A percentile compares a stretch with the other conserved stretches of the same genome.
Conservation (phyloP, 192 early-diverging fungal genomes). For the Rhizophagus sp. region DNA sequence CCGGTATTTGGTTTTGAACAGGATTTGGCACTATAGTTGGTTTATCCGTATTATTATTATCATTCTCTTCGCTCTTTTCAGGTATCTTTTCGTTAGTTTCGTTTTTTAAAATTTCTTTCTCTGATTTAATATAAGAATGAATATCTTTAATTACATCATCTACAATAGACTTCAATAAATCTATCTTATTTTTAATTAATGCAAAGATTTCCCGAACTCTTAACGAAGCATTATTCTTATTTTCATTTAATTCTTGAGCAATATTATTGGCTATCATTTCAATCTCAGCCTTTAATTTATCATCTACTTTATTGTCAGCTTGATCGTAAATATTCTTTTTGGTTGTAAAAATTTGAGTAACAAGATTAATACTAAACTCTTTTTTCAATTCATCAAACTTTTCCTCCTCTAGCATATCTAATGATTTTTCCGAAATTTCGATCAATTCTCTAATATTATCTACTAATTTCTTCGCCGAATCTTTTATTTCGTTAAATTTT, state of each 20-base stretch:
- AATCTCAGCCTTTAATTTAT: neutral
- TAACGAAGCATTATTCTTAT: neutral
- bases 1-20: neutral
- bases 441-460: neutral
- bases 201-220: neutral
- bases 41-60: neutral
- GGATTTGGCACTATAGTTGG: neutral
- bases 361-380: neutral
- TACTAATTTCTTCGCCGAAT: neutral
- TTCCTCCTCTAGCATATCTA: neutral
- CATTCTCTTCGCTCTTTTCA: neutral
- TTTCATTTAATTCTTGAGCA: neutral
- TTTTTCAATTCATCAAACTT: slow-evolving; percentile 4
- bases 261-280: neutral
- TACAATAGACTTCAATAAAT: neutral
- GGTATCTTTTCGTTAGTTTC: neutral
- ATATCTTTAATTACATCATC: neutral
- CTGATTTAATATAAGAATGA: neutral
- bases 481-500: neutral
- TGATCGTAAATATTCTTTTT: neutral
- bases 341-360: neutral
- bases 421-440: neutral
- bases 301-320: neutral
- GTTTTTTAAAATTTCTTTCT: neutral
- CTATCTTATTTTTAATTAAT: neutral